Evolutionary conservation across 768 basidiomycete genomes (phyloP), one percentile per base, ranked within the genome.

Genomic region (Tylopilus felleus): DNA sequence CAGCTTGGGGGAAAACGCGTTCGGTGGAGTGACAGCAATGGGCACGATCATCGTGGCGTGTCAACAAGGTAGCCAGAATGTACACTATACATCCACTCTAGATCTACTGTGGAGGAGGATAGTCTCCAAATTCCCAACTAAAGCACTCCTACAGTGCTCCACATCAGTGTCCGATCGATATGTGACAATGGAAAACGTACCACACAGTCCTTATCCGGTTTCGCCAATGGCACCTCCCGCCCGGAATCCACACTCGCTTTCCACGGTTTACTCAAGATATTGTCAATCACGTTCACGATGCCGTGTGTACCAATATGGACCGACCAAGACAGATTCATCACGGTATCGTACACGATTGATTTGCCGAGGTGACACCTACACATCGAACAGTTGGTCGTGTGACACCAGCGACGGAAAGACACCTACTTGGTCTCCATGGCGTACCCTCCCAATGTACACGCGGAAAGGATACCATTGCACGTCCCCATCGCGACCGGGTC

Each of bases 401-500:
- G 53, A 49, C 52, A 49, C 33, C 12, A 0, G 14, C 14, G 22
- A 52, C 10, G 17, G 19, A 36, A 19, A 29, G 12, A 7, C 39
- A 71, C 78, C 31, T 35, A 86, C 84, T 78, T 76, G 36, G 86
- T 80, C 70, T 93, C 92, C 78, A 94, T 78, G 3, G 92, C 95
- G 65, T 90, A 97, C n/a, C 95, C 95, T 21, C 80, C 90, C 10
- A 92, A 71, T 4, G 88, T 84, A 66, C 95, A 98, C 1, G 85
- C 81, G 1, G 89, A 93, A 1, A 90, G 63, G 2, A 89, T 74
- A 14, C 91, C 91, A 52, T 82, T 93, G 71, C 92, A 93, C 8
- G 84, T 86, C 33, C 90, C 90, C 85, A 92, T 92, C 19, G 95
- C 83, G 47, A 98, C 90, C 6, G 95, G 95, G 71, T 98, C 95